phyloP scores from a whole-genome alignment of 495 filamentous ascomycete genomes.

The Xylaria cubensis region DNA sequence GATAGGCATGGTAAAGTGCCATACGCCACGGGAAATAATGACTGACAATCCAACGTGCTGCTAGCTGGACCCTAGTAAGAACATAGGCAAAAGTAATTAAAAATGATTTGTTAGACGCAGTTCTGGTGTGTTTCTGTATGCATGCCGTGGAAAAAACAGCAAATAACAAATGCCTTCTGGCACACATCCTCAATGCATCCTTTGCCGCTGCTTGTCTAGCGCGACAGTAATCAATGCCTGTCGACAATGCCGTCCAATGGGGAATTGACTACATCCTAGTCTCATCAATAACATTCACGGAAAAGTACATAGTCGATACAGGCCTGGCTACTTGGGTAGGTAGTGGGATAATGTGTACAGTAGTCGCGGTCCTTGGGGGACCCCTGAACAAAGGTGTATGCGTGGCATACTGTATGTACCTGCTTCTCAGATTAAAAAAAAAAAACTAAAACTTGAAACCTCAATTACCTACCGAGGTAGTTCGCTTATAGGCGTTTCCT shows the following conservation, averaged over 20 bases:
- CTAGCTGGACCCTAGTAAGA: background rate
- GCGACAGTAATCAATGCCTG: constrained; percentile 46
- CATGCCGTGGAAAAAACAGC: constrained; percentile 1
- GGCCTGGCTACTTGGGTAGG: background rate
- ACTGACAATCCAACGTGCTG: constrained; percentile 4
- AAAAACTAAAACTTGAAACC: background rate
- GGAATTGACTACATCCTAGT: constrained; percentile 29
- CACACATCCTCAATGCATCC: constrained; percentile 16
- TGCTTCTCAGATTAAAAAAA: background rate
- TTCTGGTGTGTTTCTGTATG: background rate
- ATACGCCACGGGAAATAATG: constrained; percentile 15
- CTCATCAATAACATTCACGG: constrained; percentile 39
- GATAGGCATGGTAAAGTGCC: background rate
- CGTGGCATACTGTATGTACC: background rate
- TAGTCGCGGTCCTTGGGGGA: constrained; percentile 12
- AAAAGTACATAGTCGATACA: background rate
- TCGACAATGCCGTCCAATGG: constrained; percentile 37
- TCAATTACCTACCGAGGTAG: background rate
- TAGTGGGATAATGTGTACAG: background rate
- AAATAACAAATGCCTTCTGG: background rate
- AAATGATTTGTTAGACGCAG: constrained; percentile 3
- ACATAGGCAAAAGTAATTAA: background rate
- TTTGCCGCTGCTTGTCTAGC: constrained; percentile 47
- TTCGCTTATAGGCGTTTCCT: background rate
- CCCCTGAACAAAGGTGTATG: constrained; percentile 10